Evolutionary conservation across 352 stramenopile genomes (phyloP), one percentile per base, ranked within the genome.

Genomic region (Pythium vanterpoolii): DNA sequence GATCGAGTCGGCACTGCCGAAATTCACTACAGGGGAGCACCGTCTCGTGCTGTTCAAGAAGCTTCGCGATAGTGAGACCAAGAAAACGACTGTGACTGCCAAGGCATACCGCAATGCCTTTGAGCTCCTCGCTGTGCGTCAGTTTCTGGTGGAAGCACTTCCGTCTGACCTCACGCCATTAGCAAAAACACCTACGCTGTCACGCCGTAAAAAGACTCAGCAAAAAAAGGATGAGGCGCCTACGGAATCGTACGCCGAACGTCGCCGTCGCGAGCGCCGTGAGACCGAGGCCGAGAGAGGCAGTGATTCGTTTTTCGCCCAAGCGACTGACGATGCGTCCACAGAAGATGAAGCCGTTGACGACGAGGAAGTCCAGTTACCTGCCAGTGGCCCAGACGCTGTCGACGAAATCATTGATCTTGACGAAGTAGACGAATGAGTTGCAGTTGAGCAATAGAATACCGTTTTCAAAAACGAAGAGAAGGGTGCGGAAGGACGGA

Each of bases 1-100:
- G 50, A 74, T 93, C 33, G 83, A 93, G 58, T 77, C 68, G 16
- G 58, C 80, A 60, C 61, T 91, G 27, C 71, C 82, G 6, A 65
- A 74, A 55, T 77, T 64, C 21, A 60, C 31, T 13, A 19, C 36
- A 0, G 76, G 68, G 4, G 75, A 88, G 33, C 79, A 93, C 48
- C 81, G 85, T 1, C 48, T 92, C 47, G 71, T 93, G 51, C 57
- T 90, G 5, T 95, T 95, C 60, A 74, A 72, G 38, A 80, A 74
- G n/a, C 60, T 77, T 23, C 71, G 60, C 13, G 68, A 81, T 21
- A 46, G 60, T 7, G 52, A 69, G 19, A 69, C 60, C 10, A 67
- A 64, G 60, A 79, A 77, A 39, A 24, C 53, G 11, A 59, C 69
- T n/a, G 49, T 89, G 30, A 71, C 73, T 0, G 78, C 74, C 13